These are phyloP conservation scores for Pyracantha coccinea DNA, from an alignment of 331 rosid genomes.

Conservation along the genomic window DNA sequence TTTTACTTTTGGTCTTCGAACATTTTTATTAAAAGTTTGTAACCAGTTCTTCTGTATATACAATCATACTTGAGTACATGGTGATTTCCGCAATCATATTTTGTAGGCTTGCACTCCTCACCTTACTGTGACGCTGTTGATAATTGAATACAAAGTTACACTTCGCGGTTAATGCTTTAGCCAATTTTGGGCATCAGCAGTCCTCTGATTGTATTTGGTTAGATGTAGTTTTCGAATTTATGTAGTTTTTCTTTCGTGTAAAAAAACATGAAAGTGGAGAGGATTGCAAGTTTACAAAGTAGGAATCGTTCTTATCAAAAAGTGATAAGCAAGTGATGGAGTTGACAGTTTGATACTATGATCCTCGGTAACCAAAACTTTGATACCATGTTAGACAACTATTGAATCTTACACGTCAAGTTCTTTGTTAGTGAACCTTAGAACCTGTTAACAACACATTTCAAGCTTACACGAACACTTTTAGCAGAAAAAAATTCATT, in stretches of 20 bases:
- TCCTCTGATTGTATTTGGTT: background rate
- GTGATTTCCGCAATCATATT: background rate
- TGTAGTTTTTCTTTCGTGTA: too few relatives aligned
- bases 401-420: background rate
- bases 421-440: background rate
- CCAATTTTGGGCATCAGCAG: background rate
- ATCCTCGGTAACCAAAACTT: background rate
- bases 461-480: background rate
- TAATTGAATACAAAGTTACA: background rate
- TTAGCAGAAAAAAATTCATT: background rate
- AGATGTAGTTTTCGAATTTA: background rate
- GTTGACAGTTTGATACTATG: background rate
- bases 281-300: background rate
- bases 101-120: background rate
- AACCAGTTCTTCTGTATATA: too few relatives aligned
- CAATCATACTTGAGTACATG: background rate
- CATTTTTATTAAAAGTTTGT: too few relatives aligned
- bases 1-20: background rate
- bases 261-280: background rate
- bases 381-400: background rate
- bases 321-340: background rate
- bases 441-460: background rate
- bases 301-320: background rate
- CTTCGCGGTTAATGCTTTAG: background rate
- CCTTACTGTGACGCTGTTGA: background rate